Conservation (phyloP, 768 basidiomycete genomes). For the Podaxis sp. region DNA sequence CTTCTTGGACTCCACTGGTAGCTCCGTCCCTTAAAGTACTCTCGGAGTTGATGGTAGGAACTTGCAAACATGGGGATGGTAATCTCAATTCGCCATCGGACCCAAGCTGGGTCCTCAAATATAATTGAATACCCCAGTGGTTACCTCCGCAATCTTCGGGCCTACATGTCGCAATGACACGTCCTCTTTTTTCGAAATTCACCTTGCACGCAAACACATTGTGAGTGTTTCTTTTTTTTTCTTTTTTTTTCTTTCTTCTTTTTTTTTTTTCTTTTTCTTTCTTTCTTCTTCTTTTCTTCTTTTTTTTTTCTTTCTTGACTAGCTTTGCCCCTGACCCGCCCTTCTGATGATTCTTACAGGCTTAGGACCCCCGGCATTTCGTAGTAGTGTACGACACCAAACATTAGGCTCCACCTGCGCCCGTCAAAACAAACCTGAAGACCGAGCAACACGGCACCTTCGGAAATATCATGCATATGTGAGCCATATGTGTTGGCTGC, state of each 20-base stretch:
- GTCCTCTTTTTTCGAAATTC: not conserved
- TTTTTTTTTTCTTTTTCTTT: not conserved
- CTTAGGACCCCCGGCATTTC: not conserved
- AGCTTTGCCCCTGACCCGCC: not conserved
- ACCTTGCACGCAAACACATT: not conserved
- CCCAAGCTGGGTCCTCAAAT: not conserved
- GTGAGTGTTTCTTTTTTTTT: not conserved
- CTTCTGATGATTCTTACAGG: not conserved
- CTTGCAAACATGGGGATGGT: not conserved
- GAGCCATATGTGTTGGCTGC: not conserved
- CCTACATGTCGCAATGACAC: not conserved
- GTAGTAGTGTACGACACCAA: not conserved
- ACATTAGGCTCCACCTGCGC: not conserved
- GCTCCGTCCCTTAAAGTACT: not conserved
- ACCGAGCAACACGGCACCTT: slow-evolving; percentile 8
- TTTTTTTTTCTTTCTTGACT: not conserved
- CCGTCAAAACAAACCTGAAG: not conserved
- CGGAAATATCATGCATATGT: not conserved
- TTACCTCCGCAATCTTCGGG: not conserved
- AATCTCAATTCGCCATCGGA: slow-evolving; percentile 2
- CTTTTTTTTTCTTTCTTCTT: no score
- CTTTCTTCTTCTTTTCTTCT: not conserved
- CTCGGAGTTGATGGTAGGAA: not conserved
- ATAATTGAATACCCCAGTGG: not conserved
- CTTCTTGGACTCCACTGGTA: not conserved